Conservation (phyloP, 2,329 filamentous ascomycete genomes). For the Herpomyces periplanetae region DNA sequence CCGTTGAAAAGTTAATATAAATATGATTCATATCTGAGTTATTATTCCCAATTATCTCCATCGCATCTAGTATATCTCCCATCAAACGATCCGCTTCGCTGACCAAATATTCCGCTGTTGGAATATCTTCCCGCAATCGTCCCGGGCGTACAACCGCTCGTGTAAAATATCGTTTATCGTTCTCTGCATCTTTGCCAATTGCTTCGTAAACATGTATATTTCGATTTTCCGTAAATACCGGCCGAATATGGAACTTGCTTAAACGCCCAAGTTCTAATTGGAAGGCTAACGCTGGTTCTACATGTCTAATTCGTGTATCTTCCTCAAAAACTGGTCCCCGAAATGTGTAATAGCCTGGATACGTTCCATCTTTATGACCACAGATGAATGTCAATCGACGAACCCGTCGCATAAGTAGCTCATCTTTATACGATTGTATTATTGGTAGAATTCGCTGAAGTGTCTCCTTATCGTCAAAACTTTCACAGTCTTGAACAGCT, state of each 20-base stretch:
- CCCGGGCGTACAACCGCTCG: slow-evolving; percentile 78
- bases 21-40: slow-evolving; percentile 98
- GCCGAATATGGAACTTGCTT: slow-evolving; percentile 88
- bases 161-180: slow-evolving; percentile 93
- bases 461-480: slow-evolving; percentile 38
- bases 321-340: slow-evolving; percentile 58
- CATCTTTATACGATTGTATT: slow-evolving; percentile 40
- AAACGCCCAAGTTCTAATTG: slow-evolving; percentile 81
- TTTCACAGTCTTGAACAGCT: slow-evolving; percentile 57
- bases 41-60: slow-evolving; percentile 96
- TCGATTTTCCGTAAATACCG: slow-evolving; percentile 92
- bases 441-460: slow-evolving; percentile 32
- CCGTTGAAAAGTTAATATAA: slow-evolving; percentile 96
- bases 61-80: slow-evolving; percentile 82
- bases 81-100: slow-evolving; percentile 85
- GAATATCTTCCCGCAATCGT: slow-evolving; percentile 77
- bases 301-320: slow-evolving; percentile 84
- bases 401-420: slow-evolving; percentile 38
- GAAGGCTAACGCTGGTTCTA: slow-evolving; percentile 81
- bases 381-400: slow-evolving; percentile 86
- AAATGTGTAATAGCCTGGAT: slow-evolving; percentile 95
- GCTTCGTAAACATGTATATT: slow-evolving; percentile 98
- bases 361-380: slow-evolving; percentile 64
- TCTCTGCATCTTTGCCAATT: slow-evolving; percentile 66
- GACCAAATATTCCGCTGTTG: slow-evolving; percentile 89